Conservation (phyloP, 202 grass and related monocot genomes). For the Panicum hallii region DNA sequence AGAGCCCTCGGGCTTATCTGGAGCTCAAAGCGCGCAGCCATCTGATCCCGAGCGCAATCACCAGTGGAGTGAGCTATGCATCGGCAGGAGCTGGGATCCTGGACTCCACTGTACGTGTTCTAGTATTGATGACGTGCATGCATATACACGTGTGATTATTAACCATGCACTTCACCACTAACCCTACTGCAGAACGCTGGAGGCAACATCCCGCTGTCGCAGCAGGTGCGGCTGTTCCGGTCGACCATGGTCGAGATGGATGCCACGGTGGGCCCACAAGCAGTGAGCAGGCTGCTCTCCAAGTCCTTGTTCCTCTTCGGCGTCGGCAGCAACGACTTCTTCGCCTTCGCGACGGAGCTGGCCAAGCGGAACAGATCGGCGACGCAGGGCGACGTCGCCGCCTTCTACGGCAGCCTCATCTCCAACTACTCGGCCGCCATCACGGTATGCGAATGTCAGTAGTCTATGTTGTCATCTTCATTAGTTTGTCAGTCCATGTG, state of each 20-base stretch:
- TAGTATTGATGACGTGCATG: too few species aligned
- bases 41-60: conserved; percentile 13
- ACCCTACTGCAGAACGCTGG: background rate
- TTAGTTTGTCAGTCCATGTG: too few species aligned
- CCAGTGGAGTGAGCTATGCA: conserved; percentile 56
- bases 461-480: too few species aligned
- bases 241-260: conserved; percentile 29
- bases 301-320: conserved; percentile 56
- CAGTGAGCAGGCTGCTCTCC: background rate
- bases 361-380: background rate
- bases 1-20: conserved; percentile 56
- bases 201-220: conserved; percentile 16
- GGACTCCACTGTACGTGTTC: conserved; percentile 41
- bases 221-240: conserved; percentile 40
- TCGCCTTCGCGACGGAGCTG: conserved; percentile 11
- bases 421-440: conserved; percentile 29
- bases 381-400: background rate
- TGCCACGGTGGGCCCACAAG: background rate
- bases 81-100: conserved; percentile 63
- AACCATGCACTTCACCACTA: background rate
- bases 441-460: background rate
- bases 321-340: conserved; percentile 52
- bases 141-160: background rate
- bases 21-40: conserved; percentile 15
- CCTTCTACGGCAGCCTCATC: conserved; percentile 4